These are phyloP conservation scores for Suillus subluteus DNA, from an alignment of 768 basidiomycete species.

Conservation along the genomic window DNA sequence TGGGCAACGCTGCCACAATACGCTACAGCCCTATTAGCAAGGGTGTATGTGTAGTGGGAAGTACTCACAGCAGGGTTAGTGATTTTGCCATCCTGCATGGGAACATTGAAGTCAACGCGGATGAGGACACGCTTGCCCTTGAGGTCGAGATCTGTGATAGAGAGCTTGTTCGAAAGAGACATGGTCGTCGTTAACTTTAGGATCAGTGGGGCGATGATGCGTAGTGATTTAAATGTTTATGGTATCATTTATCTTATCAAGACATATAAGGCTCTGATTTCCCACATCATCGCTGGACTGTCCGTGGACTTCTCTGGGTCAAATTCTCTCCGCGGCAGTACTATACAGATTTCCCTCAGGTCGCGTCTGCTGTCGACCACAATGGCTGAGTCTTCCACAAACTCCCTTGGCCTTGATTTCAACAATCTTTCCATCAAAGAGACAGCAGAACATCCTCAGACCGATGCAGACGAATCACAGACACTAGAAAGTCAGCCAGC, in stretches of 20 bases:
- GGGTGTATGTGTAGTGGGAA: conserved; percentile 12
- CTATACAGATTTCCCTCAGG: conserved; percentile 7
- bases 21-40: conserved; percentile 56
- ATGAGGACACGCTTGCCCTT: conserved; percentile 88
- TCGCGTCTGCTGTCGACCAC: conserved; percentile 17
- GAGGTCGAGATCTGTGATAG: conserved; percentile 90
- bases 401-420: conserved; percentile 76
- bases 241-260: conserved; percentile 19
- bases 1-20: conserved; percentile 95
- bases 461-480: conserved; percentile 22
- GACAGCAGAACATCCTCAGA: conserved; percentile 20
- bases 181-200: conserved; percentile 47
- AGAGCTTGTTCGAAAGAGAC: conserved; percentile 95
- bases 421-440: conserved; percentile 48
- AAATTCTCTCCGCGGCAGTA: conserved; percentile 1
- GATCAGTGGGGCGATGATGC: conserved; percentile 17
- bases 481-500: conserved; percentile 20
- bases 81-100: conserved; percentile 87
- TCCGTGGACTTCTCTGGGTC: conserved; percentile 6
- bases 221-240: conserved; percentile 13
- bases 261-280: conserved; percentile 14
- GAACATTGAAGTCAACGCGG: conserved; percentile 96
- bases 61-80: conserved; percentile 91
- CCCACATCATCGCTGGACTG: conserved; percentile 14
- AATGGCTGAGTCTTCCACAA: conserved; percentile 50